Evolutionary conservation across 495 filamentous ascomycete species (phyloP).

Genomic region (Cercophora samala): DNA sequence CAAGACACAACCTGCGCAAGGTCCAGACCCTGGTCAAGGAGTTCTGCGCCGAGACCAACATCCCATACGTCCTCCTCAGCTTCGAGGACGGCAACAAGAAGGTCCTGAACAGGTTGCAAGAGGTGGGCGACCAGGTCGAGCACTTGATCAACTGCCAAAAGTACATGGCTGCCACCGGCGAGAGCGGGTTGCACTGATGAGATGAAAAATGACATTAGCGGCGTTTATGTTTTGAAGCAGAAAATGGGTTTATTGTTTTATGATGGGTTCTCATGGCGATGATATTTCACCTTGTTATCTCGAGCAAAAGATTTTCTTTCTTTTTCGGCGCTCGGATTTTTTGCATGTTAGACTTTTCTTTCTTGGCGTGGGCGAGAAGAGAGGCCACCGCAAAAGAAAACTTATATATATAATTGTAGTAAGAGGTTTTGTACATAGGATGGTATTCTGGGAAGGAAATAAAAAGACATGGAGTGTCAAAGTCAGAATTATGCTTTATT

Average conservation of each 20-base stretch:
- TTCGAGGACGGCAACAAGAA: slow-evolving; percentile 45
- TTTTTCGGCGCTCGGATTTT: neutral
- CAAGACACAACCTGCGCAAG: slow-evolving; percentile 45
- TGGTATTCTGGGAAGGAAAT: neutral
- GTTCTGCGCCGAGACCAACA: slow-evolving; percentile 44
- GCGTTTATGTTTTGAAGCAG: neutral
- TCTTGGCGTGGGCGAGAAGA: neutral
- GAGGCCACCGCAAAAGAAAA: neutral
- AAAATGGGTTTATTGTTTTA: neutral
- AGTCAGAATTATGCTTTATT: too few species aligned
- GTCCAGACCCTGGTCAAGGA: slow-evolving; percentile 42
- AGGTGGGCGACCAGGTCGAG: slow-evolving; percentile 43
- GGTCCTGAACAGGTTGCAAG: slow-evolving; percentile 38
- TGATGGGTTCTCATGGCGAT: neutral
- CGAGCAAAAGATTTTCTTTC: neutral
- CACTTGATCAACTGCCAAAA: slow-evolving; percentile 42
- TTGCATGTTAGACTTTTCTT: neutral
- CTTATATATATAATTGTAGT: neutral
- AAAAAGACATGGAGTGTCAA: neutral
- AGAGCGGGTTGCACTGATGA: slow-evolving; percentile 35
- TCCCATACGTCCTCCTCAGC: slow-evolving; percentile 42
- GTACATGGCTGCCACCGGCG: slow-evolving; percentile 44
- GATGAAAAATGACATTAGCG: neutral
- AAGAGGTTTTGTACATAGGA: neutral
- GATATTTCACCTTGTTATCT: neutral